Conservation (phyloP, 768 basidiomycete genomes). For the Termitomyces sp. region DNA sequence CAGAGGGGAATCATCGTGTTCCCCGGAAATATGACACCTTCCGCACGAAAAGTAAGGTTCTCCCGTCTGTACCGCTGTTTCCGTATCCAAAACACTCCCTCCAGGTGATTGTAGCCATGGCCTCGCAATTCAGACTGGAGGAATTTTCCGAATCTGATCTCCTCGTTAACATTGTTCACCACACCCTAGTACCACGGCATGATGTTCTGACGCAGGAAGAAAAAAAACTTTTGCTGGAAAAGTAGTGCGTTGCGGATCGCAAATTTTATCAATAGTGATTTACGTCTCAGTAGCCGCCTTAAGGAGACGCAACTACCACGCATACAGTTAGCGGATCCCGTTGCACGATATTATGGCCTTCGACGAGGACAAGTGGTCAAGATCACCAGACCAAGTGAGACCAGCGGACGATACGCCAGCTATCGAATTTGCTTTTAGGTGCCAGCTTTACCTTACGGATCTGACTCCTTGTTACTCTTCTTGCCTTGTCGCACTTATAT, state of each 20-base stretch:
- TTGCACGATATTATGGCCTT: constrained; percentile 97
- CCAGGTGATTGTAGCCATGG: constrained; percentile 91
- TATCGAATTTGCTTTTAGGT: constrained; percentile 84
- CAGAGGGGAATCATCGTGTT: constrained; percentile 93
- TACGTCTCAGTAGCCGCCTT: constrained; percentile 61
- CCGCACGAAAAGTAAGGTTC: constrained; percentile 79
- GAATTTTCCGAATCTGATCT: constrained; percentile 97
- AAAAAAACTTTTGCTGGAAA: constrained; percentile 80
- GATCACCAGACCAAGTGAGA: constrained; percentile 96
- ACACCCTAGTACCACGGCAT: constrained; percentile 91
- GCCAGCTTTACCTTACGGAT: not conserved
- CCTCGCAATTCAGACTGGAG: constrained; percentile 80
- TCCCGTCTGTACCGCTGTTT: constrained; percentile 4
- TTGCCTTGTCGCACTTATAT: constrained; percentile 11
- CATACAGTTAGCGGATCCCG: constrained; percentile 93
- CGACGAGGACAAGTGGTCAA: constrained; percentile 96
- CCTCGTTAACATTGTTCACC: constrained; percentile 95
- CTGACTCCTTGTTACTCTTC: constrained; percentile 2
- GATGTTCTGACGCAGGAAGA: constrained; percentile 82
- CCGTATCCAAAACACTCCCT: constrained; percentile 8
- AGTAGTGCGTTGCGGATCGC: constrained; percentile 68
- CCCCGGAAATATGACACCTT: constrained; percentile 93
- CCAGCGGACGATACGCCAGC: constrained; percentile 88
- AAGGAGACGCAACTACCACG: constrained; percentile 98
- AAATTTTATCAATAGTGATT: constrained; percentile 9